Evolutionary conservation across 306 rosid species (phyloP).

Genomic region (Cicer yamashitae): DNA sequence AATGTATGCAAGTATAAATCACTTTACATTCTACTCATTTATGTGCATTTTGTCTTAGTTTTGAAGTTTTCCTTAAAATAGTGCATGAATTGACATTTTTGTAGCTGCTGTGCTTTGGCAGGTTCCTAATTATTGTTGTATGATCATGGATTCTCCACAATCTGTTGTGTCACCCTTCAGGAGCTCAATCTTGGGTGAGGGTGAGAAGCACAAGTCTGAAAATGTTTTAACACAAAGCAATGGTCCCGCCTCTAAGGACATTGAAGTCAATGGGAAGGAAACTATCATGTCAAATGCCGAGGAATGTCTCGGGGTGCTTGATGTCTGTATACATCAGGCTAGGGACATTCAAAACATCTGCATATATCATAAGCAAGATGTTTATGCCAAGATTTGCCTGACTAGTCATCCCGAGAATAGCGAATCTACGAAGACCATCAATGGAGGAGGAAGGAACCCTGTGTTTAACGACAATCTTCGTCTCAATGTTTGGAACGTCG

Average conservation of each 20-base stretch:
- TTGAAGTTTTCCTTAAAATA: conserved; percentile 24
- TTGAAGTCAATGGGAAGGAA: conserved; percentile 66
- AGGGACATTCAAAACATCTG: conserved; percentile 97
- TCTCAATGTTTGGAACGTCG: conserved; percentile 63
- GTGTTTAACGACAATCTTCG: conserved; percentile 79
- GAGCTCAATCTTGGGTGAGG: conserved; percentile 56
- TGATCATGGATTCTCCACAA: conserved; percentile 85
- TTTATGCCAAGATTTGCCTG: conserved; percentile 84
- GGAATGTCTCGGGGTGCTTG: conserved; percentile 70
- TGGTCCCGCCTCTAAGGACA: conserved; percentile 56
- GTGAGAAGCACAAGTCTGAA: conserved; percentile 63
- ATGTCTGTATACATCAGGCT: conserved; percentile 82
- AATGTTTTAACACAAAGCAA: conserved; percentile 23
- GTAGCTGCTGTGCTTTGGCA: conserved; percentile 49
- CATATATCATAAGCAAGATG: conserved; percentile 99
- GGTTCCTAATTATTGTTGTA: conserved; percentile 46
- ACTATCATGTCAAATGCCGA: conserved; percentile 52
- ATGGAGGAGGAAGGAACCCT: conserved; percentile 97
- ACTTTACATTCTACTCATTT: too few species aligned
- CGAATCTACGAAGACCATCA: conserved; percentile 81
- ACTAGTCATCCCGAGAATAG: conserved; percentile 67
- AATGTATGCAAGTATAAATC: too few species aligned
- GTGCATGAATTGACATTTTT: conserved; percentile 37
- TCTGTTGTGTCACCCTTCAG: conserved; percentile 87
- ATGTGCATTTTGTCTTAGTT: conserved; percentile 22